Base-by-base conservation (phyloP, 2,329 filamentous ascomycete species). In the Onygenales sp. region DNA sequence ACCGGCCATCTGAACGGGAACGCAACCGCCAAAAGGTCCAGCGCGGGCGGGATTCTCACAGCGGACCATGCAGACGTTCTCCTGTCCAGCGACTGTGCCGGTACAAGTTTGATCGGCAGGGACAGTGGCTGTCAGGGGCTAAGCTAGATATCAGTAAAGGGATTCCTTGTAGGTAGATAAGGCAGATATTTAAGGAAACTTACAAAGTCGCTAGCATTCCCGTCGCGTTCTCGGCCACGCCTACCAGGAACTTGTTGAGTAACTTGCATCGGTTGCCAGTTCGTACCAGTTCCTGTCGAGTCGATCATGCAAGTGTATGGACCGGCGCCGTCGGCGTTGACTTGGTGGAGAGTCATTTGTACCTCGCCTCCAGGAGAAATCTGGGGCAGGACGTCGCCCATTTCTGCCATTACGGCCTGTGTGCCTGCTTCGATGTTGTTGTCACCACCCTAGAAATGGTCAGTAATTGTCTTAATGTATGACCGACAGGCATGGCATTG, bases 251-350 rank as follows among this genome's bases (percentile, higher is more conserved):
- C 73, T 57, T 79, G 77, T 54, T 71, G 71, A 27, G 77, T 78
- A 52, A 85, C 81, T 36, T 75, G 67, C 64, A 82, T 78, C 56
- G 76, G 67, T 21, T 69, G 64, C 76, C 79, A 84, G 58, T 71
- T 65, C 47, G 71, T 63, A 27, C 75, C 82, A 4, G 81, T 82
- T 53, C 73, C 83, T 54, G 82, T 81, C 53, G 73, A 67, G 62
- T 84, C 83, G 64, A 85, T 82, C 75, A 81, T 81, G 71, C 82
- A 84, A 6, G 72, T 78, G 68, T 83, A 85, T 2, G 82, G 82
- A 9, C 83, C 83, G 55, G 79, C 83, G 54, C 83, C 83, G 59
- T 86, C 83, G 39, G 74, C 74, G 68, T 85, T 86, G 65, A 86
- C 81, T 66, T 85, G 82, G 69, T 85, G 83, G 8, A 85, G 72